Conservation (phyloP, 208 protist genomes). For the Crithidia sp. region DNA sequence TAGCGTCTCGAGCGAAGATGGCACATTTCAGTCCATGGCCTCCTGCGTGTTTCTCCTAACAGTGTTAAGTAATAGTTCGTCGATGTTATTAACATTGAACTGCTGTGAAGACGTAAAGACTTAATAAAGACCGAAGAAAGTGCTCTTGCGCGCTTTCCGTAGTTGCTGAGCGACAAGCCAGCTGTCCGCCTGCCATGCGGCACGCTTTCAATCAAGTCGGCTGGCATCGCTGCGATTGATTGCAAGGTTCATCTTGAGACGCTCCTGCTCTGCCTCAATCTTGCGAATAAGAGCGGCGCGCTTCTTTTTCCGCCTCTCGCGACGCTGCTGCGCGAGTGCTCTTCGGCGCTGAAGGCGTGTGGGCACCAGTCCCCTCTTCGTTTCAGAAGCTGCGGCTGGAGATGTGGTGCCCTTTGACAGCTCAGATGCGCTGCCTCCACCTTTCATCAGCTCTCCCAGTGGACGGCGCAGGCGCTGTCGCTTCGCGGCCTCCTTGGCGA, state of each 20-base stretch:
- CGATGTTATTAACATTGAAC: too few relatives aligned
- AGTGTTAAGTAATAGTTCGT: too few relatives aligned
- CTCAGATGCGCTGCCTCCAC: not conserved
- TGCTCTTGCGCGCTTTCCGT: too few relatives aligned
- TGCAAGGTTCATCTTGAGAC: conserved; percentile 60
- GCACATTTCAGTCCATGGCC: too few relatives aligned
- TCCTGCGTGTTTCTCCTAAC: too few relatives aligned
- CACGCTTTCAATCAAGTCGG: conserved; percentile 5
- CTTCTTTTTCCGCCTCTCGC: conserved; percentile 30
- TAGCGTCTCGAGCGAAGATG: too few relatives aligned
- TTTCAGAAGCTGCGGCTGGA: not conserved
- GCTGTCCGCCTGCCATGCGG: too few relatives aligned
- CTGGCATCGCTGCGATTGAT: conserved; percentile 59
- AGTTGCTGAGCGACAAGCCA: too few relatives aligned
- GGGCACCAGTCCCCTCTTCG: not conserved
- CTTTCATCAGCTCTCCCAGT: conserved; percentile 42
- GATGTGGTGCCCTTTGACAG: not conserved
- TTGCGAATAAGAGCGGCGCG: conserved; percentile 55
- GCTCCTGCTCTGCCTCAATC: conserved; percentile 84
- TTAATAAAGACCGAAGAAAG: too few relatives aligned
- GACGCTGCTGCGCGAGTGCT: conserved; percentile 20
- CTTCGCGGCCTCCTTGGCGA: conserved; percentile 59
- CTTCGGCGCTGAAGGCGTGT: conserved; percentile 5
- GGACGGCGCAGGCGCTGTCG: conserved; percentile 57
- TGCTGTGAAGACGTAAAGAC: too few relatives aligned